These are phyloP conservation scores for Myriosclerotinia duriaeana DNA, from an alignment of 2,329 filamentous ascomycete genomes.

Conservation along the genomic window DNA sequence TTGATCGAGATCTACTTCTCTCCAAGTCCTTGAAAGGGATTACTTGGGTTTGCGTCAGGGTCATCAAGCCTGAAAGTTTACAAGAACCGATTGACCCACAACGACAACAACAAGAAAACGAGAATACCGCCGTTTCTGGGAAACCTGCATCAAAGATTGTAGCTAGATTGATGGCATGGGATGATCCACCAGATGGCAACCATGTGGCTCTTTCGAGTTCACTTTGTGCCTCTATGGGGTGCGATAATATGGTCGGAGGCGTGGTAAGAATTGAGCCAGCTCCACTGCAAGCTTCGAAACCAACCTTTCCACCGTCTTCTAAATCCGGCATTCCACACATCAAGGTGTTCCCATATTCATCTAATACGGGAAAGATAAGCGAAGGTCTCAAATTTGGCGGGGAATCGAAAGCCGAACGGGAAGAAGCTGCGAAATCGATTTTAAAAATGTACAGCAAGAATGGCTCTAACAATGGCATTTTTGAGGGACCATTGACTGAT, in stretches of 20 bases:
- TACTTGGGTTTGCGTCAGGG: conserved; percentile 76
- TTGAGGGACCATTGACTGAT: conserved; percentile 85
- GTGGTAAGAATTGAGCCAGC: conserved; percentile 86
- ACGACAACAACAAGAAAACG: conserved; percentile 66
- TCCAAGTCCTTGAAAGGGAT: conserved; percentile 72
- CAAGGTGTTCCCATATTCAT: conserved; percentile 78
- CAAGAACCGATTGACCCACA: conserved; percentile 68
- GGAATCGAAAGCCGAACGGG: conserved; percentile 78
- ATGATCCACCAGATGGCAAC: conserved; percentile 79
- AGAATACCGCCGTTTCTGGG: conserved; percentile 57
- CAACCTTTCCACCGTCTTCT: conserved; percentile 42
- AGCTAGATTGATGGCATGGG: conserved; percentile 74
- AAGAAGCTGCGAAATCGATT: conserved; percentile 72
- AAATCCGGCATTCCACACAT: conserved; percentile 54
- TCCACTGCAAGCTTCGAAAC: conserved; percentile 45
- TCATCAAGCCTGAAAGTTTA: conserved; percentile 79
- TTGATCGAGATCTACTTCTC: conserved; percentile 74
- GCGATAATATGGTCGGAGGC: conserved; percentile 74
- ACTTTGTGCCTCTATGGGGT: conserved; percentile 72
- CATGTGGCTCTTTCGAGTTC: conserved; percentile 76
- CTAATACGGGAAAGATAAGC: conserved; percentile 53
- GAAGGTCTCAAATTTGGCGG: conserved; percentile 82
- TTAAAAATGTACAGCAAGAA: conserved; percentile 64
- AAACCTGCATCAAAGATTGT: conserved; percentile 67
- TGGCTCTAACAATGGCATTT: conserved; percentile 57